These are phyloP conservation scores for Termitomyces titanicus DNA, from an alignment of 768 basidiomycete species.

Conservation along the genomic window DNA sequence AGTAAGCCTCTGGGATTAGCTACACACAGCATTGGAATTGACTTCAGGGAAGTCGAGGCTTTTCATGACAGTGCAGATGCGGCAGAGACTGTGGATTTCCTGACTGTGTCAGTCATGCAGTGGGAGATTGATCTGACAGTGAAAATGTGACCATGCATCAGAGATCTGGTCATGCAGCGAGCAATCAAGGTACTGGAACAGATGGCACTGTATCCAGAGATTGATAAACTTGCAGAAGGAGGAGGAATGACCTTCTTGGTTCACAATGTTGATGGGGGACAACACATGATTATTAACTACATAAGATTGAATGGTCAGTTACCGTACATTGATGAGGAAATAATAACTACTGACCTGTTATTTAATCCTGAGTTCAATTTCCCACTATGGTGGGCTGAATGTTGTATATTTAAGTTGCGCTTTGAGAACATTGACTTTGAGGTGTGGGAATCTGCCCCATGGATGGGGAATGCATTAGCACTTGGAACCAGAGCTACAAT, in stretches of 20 bases:
- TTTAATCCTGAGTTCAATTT: not conserved
- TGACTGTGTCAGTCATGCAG: not conserved
- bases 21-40: not conserved
- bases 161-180: not conserved
- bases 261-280: not conserved
- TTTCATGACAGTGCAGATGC: not conserved
- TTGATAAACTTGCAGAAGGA: too few relatives aligned
- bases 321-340: not conserved
- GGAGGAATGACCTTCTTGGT: not conserved
- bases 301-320: not conserved
- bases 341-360: not conserved
- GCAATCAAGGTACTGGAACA: not conserved
- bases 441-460: not conserved
- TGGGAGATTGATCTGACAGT: not conserved
- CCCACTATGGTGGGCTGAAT: not conserved
- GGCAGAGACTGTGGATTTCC: not conserved
- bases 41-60: not conserved
- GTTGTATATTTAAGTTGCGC: not conserved
- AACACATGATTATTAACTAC: not conserved
- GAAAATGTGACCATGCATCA: not conserved
- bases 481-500: not conserved
- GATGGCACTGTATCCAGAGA: not conserved
- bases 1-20: conserved; percentile 14
- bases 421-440: not conserved
- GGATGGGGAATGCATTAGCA: not conserved